Evolutionary conservation across 495 filamentous ascomycete genomes (phyloP).

Genomic region (Aspergillus olivimuriae): DNA sequence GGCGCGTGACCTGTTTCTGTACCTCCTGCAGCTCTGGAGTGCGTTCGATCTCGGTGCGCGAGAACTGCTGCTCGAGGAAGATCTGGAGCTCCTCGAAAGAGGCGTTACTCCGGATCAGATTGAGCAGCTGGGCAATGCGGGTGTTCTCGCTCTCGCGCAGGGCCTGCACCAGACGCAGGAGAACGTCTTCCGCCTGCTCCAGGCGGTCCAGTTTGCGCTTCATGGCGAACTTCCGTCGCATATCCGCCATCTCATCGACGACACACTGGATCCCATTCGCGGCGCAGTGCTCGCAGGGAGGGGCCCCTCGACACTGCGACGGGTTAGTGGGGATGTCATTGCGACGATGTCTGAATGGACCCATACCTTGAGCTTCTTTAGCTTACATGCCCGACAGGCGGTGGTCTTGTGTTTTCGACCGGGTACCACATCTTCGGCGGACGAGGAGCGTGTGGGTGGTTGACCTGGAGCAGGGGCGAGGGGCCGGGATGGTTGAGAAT

Average conservation of each 20-base stretch:
- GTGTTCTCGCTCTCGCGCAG: constrained; percentile 15
- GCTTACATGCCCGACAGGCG: constrained; percentile 23
- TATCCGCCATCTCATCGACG: constrained; percentile 23
- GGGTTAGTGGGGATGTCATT: too few species aligned
- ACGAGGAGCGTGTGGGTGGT: neutral
- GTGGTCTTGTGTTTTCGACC: constrained; percentile 21
- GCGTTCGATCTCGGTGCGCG: constrained; percentile 12
- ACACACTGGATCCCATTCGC: constrained; percentile 20
- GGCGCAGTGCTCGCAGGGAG: constrained; percentile 22
- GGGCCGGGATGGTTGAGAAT: neutral
- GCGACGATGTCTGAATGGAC: too few species aligned
- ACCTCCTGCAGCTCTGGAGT: constrained; percentile 16
- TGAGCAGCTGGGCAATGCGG: constrained; percentile 17
- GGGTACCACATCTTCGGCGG: constrained; percentile 7
- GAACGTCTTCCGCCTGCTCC: constrained; percentile 14
- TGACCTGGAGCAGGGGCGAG: neutral
- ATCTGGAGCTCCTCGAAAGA: constrained; percentile 18
- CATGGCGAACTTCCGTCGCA: constrained; percentile 22
- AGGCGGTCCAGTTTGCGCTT: constrained; percentile 25
- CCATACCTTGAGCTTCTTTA: constrained; percentile 26
- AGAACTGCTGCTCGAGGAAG: constrained; percentile 15
- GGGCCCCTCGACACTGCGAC: constrained; percentile 26
- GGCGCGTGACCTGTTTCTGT: constrained; percentile 5
- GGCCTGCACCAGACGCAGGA: constrained; percentile 13
- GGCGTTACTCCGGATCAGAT: constrained; percentile 23